Evolutionary conservation across 495 filamentous ascomycete genomes (phyloP).

Genomic region (Penicillium waksmanii): DNA sequence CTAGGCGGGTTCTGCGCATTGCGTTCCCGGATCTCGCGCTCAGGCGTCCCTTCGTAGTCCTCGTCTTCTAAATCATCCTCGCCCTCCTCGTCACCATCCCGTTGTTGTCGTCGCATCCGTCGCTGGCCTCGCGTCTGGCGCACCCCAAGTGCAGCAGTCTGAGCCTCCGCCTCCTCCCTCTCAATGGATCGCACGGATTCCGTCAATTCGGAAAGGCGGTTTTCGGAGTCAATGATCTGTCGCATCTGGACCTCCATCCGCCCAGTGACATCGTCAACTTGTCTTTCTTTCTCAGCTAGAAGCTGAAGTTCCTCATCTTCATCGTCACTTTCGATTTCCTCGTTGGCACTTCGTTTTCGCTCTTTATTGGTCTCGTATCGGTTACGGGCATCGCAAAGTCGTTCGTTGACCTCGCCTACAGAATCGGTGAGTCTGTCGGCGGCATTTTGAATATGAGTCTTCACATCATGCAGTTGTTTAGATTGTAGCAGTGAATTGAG

Average conservation of each 20-base stretch:
- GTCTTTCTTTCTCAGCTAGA: constrained; percentile 33
- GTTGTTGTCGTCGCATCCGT: constrained; percentile 10
- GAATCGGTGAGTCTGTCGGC: constrained; percentile 43
- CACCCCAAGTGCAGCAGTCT: constrained; percentile 12
- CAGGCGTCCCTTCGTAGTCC: constrained; percentile 33
- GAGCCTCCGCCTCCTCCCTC: constrained; percentile 23
- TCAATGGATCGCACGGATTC: constrained; percentile 37
- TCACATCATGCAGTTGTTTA: constrained; percentile 34
- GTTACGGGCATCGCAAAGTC: constrained; percentile 36
- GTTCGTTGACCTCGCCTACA: constrained; percentile 53
- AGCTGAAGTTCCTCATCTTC: constrained; percentile 28
- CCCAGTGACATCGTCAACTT: constrained; percentile 37
- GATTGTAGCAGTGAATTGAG: constrained; percentile 39
- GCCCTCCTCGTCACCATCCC: constrained; percentile 21
- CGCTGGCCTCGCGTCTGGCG: constrained; percentile 31
- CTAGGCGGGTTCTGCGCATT: constrained; percentile 30
- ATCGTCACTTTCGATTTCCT: constrained; percentile 13
- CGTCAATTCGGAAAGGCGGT: constrained; percentile 36
- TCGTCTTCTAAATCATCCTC: constrained; percentile 31
- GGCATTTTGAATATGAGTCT: constrained; percentile 41
- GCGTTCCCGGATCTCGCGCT: constrained; percentile 25
- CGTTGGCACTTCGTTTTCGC: constrained; percentile 14
- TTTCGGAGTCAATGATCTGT: constrained; percentile 42
- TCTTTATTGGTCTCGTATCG: constrained; percentile 38
- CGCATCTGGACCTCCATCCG: constrained; percentile 46